Percentiles rank a stretch among this genome's conserved stretches.
Conservation (phyloP, 2,329 filamentous ascomycete species). For the Fusarium nurragi region DNA sequence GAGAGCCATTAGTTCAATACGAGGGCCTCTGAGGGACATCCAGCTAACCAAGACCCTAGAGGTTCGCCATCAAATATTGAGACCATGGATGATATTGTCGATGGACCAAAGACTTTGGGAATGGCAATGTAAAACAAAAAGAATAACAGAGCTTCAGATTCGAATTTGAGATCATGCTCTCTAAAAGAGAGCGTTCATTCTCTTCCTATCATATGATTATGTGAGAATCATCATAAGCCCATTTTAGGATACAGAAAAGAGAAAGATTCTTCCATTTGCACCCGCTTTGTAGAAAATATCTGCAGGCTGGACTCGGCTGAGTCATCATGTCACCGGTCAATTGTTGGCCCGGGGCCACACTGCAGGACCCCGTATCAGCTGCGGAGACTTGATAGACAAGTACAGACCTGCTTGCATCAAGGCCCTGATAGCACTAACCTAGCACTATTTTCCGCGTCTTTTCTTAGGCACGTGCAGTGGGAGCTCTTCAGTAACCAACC, state of each 20-base stretch:
- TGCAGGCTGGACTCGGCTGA: conserved; percentile 37
- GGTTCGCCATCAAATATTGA: not conserved
- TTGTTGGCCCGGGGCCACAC: conserved; percentile 36
- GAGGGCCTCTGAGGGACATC: not conserved
- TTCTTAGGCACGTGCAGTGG: conserved; percentile 17
- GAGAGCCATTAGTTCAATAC: not conserved
- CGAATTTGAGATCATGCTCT: conserved; percentile 69
- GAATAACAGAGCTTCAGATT: conserved; percentile 64
- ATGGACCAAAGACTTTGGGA: not conserved
- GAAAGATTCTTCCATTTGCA: conserved; percentile 34
- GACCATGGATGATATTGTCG: not conserved
- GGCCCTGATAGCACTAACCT: conserved; percentile 22
- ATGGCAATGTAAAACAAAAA: conserved; percentile 14
- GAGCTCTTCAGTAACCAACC: conserved; percentile 26
- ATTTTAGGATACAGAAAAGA: conserved; percentile 49
- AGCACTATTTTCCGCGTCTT: conserved; percentile 1
- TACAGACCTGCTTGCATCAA: conserved; percentile 29
- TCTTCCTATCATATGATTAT: conserved; percentile 74
- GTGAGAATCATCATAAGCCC: conserved; percentile 70
- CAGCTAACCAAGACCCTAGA: not conserved
- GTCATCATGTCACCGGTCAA: conserved; percentile 39
- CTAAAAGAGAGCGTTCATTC: conserved; percentile 66
- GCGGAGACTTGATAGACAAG: conserved; percentile 19
- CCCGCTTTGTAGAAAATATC: conserved; percentile 33
- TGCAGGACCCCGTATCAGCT: conserved; percentile 3